Percentiles rank a stretch among this genome's conserved stretches.
phyloP scores from a whole-genome alignment of 179 eudicot genomes.

The Gypsophila paniculata region DNA sequence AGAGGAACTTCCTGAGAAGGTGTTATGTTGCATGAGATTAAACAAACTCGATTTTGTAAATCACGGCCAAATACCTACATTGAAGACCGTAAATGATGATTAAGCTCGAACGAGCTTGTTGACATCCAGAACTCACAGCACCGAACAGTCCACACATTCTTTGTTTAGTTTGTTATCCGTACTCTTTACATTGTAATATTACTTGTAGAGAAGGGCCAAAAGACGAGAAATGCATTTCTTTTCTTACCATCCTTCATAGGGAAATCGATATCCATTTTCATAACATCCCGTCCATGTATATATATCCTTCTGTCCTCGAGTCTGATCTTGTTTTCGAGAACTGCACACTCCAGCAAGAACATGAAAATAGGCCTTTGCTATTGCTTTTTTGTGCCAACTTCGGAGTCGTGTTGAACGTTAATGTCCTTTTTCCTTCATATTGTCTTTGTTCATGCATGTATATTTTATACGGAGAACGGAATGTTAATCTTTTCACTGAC shows the following conservation, averaged over 20 bases:
- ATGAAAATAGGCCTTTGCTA: too few species aligned
- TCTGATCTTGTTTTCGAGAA: not conserved
- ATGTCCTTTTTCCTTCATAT: too few species aligned
- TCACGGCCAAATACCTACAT: conserved; percentile 39
- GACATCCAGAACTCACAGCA: conserved; percentile 19
- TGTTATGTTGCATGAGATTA: conserved; percentile 41
- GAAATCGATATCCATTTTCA: not conserved
- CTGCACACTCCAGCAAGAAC: too few species aligned
- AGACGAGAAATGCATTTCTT: conserved; percentile 18
- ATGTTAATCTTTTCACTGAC: too few species aligned
- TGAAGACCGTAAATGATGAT: conserved; percentile 28
- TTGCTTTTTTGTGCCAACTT: too few species aligned
- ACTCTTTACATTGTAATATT: conserved; percentile 22
- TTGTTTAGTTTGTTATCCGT: conserved; percentile 31
- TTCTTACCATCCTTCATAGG: not conserved
- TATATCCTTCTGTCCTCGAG: not conserved
- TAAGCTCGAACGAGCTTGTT: conserved; percentile 11
- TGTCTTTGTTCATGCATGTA: too few species aligned
- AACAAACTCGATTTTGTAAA: conserved; percentile 47
- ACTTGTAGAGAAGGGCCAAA: conserved; percentile 11
- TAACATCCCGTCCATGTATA: not conserved
- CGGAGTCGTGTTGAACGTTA: too few species aligned
- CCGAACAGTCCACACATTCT: conserved; percentile 28
- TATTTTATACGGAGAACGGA: too few species aligned
- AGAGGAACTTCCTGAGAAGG: conserved; percentile 51